Percentiles rank a stretch among this genome's conserved stretches.
phyloP scores from a whole-genome alignment of 805 yeast species.

The Myxozyma geophila region DNA sequence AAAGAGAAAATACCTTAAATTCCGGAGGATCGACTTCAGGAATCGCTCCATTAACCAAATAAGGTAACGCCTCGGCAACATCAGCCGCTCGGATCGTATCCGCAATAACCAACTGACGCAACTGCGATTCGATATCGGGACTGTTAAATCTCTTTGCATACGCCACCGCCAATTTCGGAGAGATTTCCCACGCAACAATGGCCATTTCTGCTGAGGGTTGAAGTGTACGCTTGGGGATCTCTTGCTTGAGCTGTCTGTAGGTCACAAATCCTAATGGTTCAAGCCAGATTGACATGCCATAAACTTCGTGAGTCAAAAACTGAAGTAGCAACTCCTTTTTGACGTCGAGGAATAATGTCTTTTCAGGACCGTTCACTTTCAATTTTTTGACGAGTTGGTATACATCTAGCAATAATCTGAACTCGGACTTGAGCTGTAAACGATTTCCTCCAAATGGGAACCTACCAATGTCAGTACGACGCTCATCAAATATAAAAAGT shows the following conservation, averaged over 20 bases:
- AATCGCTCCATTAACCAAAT: conserved; percentile 47
- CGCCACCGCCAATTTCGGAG: conserved; percentile 74
- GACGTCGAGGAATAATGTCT: conserved; percentile 45
- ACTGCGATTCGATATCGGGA: conserved; percentile 46
- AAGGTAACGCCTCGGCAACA: conserved; percentile 64
- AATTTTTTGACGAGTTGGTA: conserved; percentile 45
- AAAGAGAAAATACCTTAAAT: conserved; percentile 18
- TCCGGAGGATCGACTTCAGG: conserved; percentile 22
- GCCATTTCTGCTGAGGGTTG: conserved; percentile 33
- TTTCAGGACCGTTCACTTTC: conserved; percentile 23
- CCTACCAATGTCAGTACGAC: neutral
- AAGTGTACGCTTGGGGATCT: conserved; percentile 30
- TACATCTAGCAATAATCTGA: conserved; percentile 60
- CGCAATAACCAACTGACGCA: conserved; percentile 54
- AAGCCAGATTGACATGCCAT: conserved; percentile 76
- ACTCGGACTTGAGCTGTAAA: conserved; percentile 71
- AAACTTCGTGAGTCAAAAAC: conserved; percentile 77
- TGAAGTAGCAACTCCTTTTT: conserved; percentile 62
- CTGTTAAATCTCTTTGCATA: conserved; percentile 64
- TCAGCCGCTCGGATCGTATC: conserved; percentile 64
- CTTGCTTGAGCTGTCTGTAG: conserved; percentile 27
- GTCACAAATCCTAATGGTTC: conserved; percentile 56
- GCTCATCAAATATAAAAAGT: neutral
- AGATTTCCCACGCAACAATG: conserved; percentile 59
- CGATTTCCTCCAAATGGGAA: conserved; percentile 88